A percentile compares a stretch with the other conserved stretches of the same genome.
phyloP scores from a whole-genome alignment of 441 rosid genomes.

The Erysimum pusillum region DNA sequence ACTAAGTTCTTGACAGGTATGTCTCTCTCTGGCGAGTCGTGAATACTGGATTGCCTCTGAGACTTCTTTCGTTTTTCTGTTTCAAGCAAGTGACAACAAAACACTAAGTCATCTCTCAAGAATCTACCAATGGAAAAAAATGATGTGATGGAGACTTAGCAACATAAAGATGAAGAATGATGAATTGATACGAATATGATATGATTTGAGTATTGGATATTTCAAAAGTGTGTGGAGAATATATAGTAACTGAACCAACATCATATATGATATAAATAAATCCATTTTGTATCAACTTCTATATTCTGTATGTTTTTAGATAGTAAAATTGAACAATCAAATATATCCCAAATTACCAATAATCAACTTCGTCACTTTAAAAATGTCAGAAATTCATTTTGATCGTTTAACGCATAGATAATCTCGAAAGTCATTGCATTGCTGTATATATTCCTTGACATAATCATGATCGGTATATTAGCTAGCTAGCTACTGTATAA shows the following conservation, averaged over 20 bases:
- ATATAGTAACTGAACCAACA: too few relatives aligned
- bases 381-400: too few relatives aligned
- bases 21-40: too few relatives aligned
- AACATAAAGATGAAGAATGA: constrained; percentile 26
- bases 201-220: constrained; percentile 46
- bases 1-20: too few relatives aligned
- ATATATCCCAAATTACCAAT: too few relatives aligned
- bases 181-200: constrained; percentile 35
- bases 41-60: constrained; percentile 44
- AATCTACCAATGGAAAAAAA: constrained; percentile 44
- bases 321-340: too few relatives aligned
- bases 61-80: constrained; percentile 36
- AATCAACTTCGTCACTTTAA: too few relatives aligned
- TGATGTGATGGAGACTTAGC: constrained; percentile 44
- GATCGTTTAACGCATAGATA: not conserved
- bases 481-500: not conserved
- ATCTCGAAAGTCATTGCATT: constrained; percentile 14
- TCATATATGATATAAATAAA: too few relatives aligned
- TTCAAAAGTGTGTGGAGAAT: too few relatives aligned
- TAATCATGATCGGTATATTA: constrained; percentile 7
- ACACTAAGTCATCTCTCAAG: constrained; percentile 40
- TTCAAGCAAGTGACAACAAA: constrained; percentile 41
- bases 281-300: too few relatives aligned
- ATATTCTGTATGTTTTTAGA: too few relatives aligned
- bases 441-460: constrained; percentile 28